phyloP scores from a whole-genome alignment of 768 basidiomycete genomes.

The Mycena chlorophos region DNA sequence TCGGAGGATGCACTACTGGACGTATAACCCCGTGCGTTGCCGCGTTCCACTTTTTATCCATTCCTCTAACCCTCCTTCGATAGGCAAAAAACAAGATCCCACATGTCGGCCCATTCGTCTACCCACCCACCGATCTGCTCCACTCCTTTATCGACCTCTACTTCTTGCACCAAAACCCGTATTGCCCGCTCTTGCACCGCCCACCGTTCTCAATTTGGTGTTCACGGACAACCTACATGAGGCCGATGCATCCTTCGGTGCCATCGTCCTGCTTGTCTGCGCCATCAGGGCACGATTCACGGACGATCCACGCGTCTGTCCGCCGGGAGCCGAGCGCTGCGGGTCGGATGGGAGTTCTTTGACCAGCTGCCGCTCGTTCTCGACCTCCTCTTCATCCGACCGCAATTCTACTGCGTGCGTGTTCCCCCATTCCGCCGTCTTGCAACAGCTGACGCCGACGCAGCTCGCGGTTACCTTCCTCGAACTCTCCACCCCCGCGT shows the following conservation, averaged over 20 bases:
- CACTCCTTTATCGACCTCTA: slow-evolving; percentile 58
- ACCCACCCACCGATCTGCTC: slow-evolving; percentile 56
- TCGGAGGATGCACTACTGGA: slow-evolving; percentile 19
- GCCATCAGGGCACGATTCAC: slow-evolving; percentile 62
- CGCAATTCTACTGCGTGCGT: slow-evolving; percentile 65
- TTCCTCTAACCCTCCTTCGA: neutral
- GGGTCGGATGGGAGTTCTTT: slow-evolving; percentile 67
- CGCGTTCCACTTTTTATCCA: neutral
- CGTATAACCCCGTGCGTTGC: slow-evolving; percentile 9
- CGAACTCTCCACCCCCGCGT: slow-evolving; percentile 56
- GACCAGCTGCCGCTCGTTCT: slow-evolving; percentile 66
- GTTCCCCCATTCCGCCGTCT: neutral
- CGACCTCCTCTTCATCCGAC: slow-evolving; percentile 59
- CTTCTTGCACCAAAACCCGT: slow-evolving; percentile 56
- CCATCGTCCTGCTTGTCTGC: slow-evolving; percentile 67
- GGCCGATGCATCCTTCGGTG: slow-evolving; percentile 50
- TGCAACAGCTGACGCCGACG: neutral
- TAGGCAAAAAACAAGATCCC: slow-evolving; percentile 2
- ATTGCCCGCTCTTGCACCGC: slow-evolving; percentile 69
- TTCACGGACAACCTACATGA: slow-evolving; percentile 37
- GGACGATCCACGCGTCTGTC: slow-evolving; percentile 53
- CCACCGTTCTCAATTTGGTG: slow-evolving; percentile 59
- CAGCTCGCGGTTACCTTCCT: slow-evolving; percentile 55
- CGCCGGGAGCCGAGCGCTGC: slow-evolving; percentile 24
- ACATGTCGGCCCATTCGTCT: slow-evolving; percentile 32